Evolutionary conservation across 2,329 filamentous ascomycete genomes (phyloP), one percentile per base, ranked within the genome.

Genomic region (Fusarium brachygibbosum): DNA sequence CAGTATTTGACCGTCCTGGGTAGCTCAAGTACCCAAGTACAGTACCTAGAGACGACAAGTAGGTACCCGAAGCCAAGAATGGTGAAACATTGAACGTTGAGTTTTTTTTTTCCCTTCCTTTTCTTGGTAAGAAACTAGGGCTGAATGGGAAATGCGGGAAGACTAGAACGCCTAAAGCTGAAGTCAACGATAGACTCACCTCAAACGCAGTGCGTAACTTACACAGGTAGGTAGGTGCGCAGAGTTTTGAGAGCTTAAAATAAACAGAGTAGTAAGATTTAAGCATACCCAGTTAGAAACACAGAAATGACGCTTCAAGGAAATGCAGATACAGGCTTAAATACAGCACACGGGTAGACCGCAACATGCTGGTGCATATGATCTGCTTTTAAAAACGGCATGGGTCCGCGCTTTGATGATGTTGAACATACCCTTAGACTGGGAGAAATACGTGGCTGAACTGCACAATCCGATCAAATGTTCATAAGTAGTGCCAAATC

Each of bases 341-440:
- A 51, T 46, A 13, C 28, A 45, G 50, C 31, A 16, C 34, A 38
- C 49, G 51, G 52, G 58, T 51, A 35, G 31, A 57, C 16, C 34
- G 62, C 21, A 41, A 65, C 46, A 65, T 65, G 62, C 52, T 48
- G 41, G 57, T 41, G 45, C 40, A 66, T 66, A 67, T 67, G 63
- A 67, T 67, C 63, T 63, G 37, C 63, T 57, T 19, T 63, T 52
- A 58, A 67, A 67, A 63, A 67, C 45, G 50, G 56, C 50, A 57
- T 42, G 31, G 34, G 41, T 31, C 58, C 38, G 35, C 31, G 44
- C 41, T 38, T 34, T 63, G 51, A 49, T 53, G 58, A 63, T 49
- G 42, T 17, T 55, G 42, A 28, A 46, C 32, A 31, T 37, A 51
- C 12, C 34, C 34, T 50, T 38, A 31, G 25, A 31, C 17, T 19